Conservation (phyloP, 1,284 basidiomycete genomes). For the Fomitopsis palustris region DNA sequence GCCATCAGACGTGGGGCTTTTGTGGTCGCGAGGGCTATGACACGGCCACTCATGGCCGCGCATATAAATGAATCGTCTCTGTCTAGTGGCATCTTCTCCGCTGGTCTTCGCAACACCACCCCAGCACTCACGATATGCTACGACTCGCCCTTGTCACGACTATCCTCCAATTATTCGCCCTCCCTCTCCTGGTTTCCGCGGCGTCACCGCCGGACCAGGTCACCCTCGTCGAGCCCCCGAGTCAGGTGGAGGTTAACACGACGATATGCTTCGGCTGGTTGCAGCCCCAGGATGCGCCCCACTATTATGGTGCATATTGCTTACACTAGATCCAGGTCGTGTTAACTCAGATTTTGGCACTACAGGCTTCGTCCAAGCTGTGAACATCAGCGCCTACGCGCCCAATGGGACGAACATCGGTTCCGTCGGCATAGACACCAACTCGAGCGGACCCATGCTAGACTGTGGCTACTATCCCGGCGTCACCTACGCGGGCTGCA, state of each 20-base stretch:
- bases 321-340: background rate
- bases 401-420: background rate
- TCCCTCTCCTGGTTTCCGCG: background rate
- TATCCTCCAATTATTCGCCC: background rate
- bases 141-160: too few relatives aligned
- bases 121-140: too few relatives aligned
- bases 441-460: background rate
- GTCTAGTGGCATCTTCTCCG: too few relatives aligned
- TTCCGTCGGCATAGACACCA: background rate
- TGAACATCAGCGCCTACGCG: background rate
- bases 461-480: background rate
- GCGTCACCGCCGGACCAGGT: background rate
- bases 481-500: background rate
- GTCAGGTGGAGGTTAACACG: background rate
- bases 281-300: background rate
- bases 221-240: background rate
- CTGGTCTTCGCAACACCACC: too few relatives aligned
- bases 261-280: background rate
- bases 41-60: too few relatives aligned
- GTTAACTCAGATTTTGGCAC: background rate
- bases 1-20: too few relatives aligned
- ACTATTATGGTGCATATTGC: background rate
- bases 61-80: too few relatives aligned
- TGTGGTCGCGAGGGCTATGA: too few relatives aligned
- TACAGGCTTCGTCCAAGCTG: background rate